Base-by-base conservation (phyloP, 257 asterid species). In the Nicotiana tomentosiformis region DNA sequence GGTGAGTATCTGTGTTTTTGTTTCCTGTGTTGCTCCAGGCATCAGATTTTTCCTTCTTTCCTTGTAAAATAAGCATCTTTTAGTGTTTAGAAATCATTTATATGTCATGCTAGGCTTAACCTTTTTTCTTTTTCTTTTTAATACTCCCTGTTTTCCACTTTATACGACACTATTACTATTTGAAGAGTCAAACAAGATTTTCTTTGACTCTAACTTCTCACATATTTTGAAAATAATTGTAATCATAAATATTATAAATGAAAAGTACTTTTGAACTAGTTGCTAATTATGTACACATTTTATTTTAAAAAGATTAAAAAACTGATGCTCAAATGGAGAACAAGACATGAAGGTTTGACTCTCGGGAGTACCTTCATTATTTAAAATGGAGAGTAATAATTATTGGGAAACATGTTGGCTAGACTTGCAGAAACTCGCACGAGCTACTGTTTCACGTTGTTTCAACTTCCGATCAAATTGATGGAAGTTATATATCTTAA, bases 1-100 rank as follows among this genome's bases (percentile, higher is more conserved):
- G 97, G 99, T 90, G 87, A 88, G 91, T 78, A 37, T 18, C 39
- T 60, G 12, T 51, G 10, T 84, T 77, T 79, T 70, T 23, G 39
- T 83, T 78, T 29, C 46, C 57, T 9, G 23, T 77, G 64, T 57
- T 57, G 64, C 23, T 57, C 64, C 64, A 18, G 64, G 64, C 23
- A 57, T 57, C 64, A 18, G 3, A 18, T 57, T 57, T 57, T 57
- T 57, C 17, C 17, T 53, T 51, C 17, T 53, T 53, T 43, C 49
- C 81, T 58, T 78, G 37, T 79, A 14, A 33, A 17, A 18, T 57
- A 57, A 57, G 64, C 64, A 57, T 57, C 64, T 17, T 57, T 11
- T 56, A 56, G 61, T 56, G 20, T 4, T 56, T 57, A 53, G 17
- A 53, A 53, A 53, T 57, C 64, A 57, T 16, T 17, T 57, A 18